Conservation (phyloP, 257 asterid genomes). For the Solanum clarkiae region DNA sequence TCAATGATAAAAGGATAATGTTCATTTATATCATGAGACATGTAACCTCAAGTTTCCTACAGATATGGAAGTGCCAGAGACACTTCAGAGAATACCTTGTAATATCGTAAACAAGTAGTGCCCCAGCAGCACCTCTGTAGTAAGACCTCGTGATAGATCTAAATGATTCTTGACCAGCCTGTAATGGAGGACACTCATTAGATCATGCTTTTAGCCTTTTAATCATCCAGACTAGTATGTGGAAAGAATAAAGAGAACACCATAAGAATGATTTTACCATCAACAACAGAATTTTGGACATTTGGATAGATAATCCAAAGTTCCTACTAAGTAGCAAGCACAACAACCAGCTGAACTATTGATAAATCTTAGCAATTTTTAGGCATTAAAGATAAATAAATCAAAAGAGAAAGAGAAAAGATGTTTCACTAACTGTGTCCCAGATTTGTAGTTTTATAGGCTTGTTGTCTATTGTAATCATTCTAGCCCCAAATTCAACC, state of each 20-base stretch:
- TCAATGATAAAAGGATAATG: not conserved
- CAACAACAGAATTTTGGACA: not conserved
- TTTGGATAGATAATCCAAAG: not conserved
- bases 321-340: not conserved
- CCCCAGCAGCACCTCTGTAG: constrained; percentile 90
- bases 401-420: not conserved
- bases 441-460: constrained; percentile 71
- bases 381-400: not conserved
- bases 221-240: not conserved
- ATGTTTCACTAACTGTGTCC: constrained; percentile 56
- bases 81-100: constrained; percentile 38
- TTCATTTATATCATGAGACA: not conserved
- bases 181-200: not conserved
- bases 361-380: not conserved
- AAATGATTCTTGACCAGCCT: constrained; percentile 89
- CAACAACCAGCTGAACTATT: not conserved
- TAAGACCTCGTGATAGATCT: constrained; percentile 69
- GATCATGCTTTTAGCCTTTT: not conserved
- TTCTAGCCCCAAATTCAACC: constrained; percentile 67
- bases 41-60: not conserved
- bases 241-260: not conserved
- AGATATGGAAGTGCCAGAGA: not conserved
- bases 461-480: constrained; percentile 59
- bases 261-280: not conserved
- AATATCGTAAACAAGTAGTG: constrained; percentile 74